phyloP scores from a whole-genome alignment of 1,284 basidiomycete genomes.

The Microbotryomycetes sp. region DNA sequence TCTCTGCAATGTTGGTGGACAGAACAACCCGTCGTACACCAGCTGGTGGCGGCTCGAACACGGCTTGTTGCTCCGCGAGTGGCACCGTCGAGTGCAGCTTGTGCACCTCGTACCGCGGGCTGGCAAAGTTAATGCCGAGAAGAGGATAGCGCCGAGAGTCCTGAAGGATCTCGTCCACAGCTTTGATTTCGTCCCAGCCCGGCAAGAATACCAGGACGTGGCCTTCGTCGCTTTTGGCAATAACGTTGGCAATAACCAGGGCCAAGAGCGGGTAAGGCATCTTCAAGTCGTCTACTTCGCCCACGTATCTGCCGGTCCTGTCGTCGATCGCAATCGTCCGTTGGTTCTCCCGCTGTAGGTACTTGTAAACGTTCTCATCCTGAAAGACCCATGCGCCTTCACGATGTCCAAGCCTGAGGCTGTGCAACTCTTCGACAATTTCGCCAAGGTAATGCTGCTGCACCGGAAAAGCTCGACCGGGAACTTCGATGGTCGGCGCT shows the following conservation, averaged over 20 bases:
- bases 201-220: conserved; percentile 89
- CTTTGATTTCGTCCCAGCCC: conserved; percentile 85
- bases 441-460: conserved; percentile 75
- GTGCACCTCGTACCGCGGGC: conserved; percentile 64
- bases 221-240: conserved; percentile 67
- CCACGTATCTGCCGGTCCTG: conserved; percentile 27
- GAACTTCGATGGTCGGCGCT: conserved; percentile 72
- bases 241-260: conserved; percentile 70
- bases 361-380: conserved; percentile 68
- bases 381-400: conserved; percentile 60
- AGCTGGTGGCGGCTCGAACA: conserved; percentile 70
- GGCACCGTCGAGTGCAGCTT: conserved; percentile 87
- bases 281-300: conserved; percentile 61
- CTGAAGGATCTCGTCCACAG: conserved; percentile 62
- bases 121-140: conserved; percentile 56
- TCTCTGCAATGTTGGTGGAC: conserved; percentile 94
- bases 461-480: conserved; percentile 80
- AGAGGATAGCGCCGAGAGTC: conserved; percentile 49
- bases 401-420: conserved; percentile 35
- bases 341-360: conserved; percentile 66
- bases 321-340: conserved; percentile 27
- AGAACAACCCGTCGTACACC: conserved; percentile 83
- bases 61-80: conserved; percentile 77
- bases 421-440: conserved; percentile 53
- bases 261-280: conserved; percentile 77